Evolutionary conservation across 805 yeast genomes (phyloP).

Genomic region (Candida nanaspora): DNA sequence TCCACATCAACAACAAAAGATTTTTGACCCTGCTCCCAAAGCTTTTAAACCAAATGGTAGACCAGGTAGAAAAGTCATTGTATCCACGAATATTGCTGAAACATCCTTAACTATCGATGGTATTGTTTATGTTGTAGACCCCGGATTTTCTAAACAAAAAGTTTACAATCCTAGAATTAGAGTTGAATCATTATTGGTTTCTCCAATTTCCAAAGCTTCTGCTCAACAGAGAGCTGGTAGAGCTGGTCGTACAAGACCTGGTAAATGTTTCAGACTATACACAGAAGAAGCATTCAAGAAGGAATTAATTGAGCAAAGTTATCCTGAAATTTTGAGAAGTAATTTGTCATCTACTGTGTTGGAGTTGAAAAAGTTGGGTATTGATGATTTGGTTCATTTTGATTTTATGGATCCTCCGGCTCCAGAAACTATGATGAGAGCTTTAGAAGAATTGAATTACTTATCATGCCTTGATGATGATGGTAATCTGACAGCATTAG

Average conservation of each 20-base stretch:
- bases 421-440: conserved; percentile 99
- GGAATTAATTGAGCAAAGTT: conserved; percentile 90
- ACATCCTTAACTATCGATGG: conserved; percentile 97
- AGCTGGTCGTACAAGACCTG: conserved; percentile 99
- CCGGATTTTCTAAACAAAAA: conserved; percentile 94
- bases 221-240: conserved; percentile 99
- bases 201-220: conserved; percentile 94
- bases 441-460: conserved; percentile 89
- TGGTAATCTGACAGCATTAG: conserved; percentile 83
- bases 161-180: conserved; percentile 95
- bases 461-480: conserved; percentile 86
- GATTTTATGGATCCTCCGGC: conserved; percentile 99
- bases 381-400: conserved; percentile 93
- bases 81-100: conserved; percentile 95
- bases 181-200: conserved; percentile 88
- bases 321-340: conserved; percentile 90
- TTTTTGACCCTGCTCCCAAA: conserved; percentile 84
- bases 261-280: conserved; percentile 92
- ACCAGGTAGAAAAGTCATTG: conserved; percentile 92
- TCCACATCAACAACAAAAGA: conserved; percentile 89
- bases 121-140: conserved; percentile 93
- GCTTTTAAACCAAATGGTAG: conserved; percentile 67
- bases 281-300: conserved; percentile 95
- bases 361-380: conserved; percentile 88
- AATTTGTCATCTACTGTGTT: conserved; percentile 88